Base-by-base conservation (phyloP, 805 yeast genomes). In the Myxozyma vanderwaltii region DNA sequence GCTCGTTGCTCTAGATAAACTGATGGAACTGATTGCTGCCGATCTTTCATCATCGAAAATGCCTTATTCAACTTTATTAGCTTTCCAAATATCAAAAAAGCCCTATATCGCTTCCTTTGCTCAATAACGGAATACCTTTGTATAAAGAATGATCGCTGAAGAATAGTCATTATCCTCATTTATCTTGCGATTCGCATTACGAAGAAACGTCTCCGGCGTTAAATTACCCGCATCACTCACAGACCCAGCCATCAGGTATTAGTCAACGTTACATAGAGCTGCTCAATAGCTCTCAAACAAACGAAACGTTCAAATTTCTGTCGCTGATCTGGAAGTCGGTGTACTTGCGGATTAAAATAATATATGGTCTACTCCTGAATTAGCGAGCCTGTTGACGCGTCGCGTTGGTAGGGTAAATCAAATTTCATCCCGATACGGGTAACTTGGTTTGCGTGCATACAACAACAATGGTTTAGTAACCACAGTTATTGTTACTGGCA, bases 1-100 rank as follows among this genome's bases (percentile, higher is more conserved):
- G 63, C 63, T 6, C 58, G 59, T 13, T 50, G 47, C 27, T 59
- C 63, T 15, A 54, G 19, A 8, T 31, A 38, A 15, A 39, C 15
- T 24, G 36, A 21, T 3, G 39, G 44, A 7, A 48, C 27, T 15
- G 12, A 6, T n/a, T 51, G 33, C 3, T 21, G 23, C 12, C 29
- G 45, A 8, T 17, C 27, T 33, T 46, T 27, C 26, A 51, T n/a
- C 3, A 51, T 19, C 23, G 21, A 24, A 33, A 56, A 45, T 4
- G 43, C 60, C 60, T 55, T 24, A 15, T 23, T 15, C 19, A 7
- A n/a, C 31, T 46, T 29, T 23, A 39, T 23, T 19, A 53, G 15
- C 33, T 17, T 5, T 33, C 31, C 13, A 44, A 23, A 19, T 4
- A 26, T 35, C n/a, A 13, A 35, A 35, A 17, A 13, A 17, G n/a